Evolutionary conservation across 768 basidiomycete species (phyloP).

Genomic region (Termitomyces sp.): DNA sequence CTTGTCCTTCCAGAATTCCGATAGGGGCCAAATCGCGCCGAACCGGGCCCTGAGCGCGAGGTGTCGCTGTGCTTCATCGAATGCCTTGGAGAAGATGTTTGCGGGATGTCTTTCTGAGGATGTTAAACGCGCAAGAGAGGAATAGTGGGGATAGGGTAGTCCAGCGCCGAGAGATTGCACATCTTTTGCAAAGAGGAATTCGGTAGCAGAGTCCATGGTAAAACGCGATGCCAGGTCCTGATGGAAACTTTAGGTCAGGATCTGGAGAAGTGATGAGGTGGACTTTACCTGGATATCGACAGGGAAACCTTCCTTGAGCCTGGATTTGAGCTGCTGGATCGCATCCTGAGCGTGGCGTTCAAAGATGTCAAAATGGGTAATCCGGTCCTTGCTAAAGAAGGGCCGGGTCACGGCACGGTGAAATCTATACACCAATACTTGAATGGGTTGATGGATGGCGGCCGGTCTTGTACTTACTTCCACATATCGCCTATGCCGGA

Average conservation of each 20-base stretch:
- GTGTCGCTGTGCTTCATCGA: slow-evolving; percentile 36
- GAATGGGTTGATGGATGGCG: not conserved
- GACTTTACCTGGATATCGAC: slow-evolving; percentile 53
- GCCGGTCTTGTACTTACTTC: slow-evolving; percentile 42
- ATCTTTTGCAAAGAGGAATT: slow-evolving; percentile 52
- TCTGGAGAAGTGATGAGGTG: too few species aligned
- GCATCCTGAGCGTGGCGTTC: slow-evolving; percentile 46
- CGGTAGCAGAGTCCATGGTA: slow-evolving; percentile 59
- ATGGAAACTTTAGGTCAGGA: not conserved
- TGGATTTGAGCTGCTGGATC: slow-evolving; percentile 34
- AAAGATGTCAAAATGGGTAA: slow-evolving; percentile 60
- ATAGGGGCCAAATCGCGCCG: slow-evolving; percentile 40
- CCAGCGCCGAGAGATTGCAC: slow-evolving; percentile 44
- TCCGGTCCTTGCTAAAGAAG: slow-evolving; percentile 59
- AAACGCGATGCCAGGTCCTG: slow-evolving; percentile 43
- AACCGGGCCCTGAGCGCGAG: slow-evolving; percentile 30
- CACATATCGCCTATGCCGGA: slow-evolving; percentile 50
- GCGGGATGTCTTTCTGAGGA: slow-evolving; percentile 27
- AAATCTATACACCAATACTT: slow-evolving; percentile 30
- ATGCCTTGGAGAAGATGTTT: slow-evolving; percentile 41
- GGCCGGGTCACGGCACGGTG: slow-evolving; percentile 67
- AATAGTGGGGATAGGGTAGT: slow-evolving; percentile 40
- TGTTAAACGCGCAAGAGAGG: slow-evolving; percentile 20
- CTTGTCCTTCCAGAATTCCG: slow-evolving; percentile 47
- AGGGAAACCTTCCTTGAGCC: slow-evolving; percentile 40